Evolutionary conservation across 768 basidiomycete genomes (phyloP).

Genomic region (Kwoniella sp.): DNA sequence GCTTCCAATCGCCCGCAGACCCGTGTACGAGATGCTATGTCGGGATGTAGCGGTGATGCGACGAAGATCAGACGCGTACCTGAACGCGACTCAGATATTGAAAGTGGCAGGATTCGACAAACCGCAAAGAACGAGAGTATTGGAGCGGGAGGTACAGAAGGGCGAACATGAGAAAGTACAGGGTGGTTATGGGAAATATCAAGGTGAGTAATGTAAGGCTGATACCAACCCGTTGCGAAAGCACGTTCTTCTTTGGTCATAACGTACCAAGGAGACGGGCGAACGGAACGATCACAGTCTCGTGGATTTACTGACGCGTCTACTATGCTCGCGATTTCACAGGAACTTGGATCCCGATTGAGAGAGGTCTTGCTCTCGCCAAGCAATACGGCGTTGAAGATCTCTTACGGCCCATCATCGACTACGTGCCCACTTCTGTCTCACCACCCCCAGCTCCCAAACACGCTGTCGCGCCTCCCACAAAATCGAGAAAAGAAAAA

Average conservation of each 20-base stretch:
- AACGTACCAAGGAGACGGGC: too few relatives aligned
- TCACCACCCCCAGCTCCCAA: conserved; percentile 91
- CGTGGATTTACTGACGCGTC: neutral
- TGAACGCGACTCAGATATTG: conserved; percentile 94
- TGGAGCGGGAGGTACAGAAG: conserved; percentile 97
- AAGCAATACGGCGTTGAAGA: conserved; percentile 90
- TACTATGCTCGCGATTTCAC: conserved; percentile 16
- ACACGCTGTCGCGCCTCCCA: conserved; percentile 77
- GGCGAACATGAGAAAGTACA: conserved; percentile 99
- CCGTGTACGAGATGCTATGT: conserved; percentile 55
- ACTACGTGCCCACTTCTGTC: conserved; percentile 80
- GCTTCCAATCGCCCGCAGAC: conserved; percentile 26
- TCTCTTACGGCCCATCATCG: conserved; percentile 86
- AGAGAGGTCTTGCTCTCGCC: conserved; percentile 79
- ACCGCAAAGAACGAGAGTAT: conserved; percentile 92
- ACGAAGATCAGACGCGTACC: conserved; percentile 90
- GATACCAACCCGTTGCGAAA: too few relatives aligned
- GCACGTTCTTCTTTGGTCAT: too few relatives aligned
- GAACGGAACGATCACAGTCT: too few relatives aligned
- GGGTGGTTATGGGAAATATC: conserved; percentile 98
- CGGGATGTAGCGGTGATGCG: conserved; percentile 88
- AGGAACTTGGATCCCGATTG: conserved; percentile 99
- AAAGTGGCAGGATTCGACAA: conserved; percentile 99
- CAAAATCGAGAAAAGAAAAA: conserved; percentile 54
- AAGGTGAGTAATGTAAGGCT: conserved; percentile 75